phyloP scores from a whole-genome alignment of 2,329 filamentous ascomycete genomes.

The Cladosporium sp. region DNA sequence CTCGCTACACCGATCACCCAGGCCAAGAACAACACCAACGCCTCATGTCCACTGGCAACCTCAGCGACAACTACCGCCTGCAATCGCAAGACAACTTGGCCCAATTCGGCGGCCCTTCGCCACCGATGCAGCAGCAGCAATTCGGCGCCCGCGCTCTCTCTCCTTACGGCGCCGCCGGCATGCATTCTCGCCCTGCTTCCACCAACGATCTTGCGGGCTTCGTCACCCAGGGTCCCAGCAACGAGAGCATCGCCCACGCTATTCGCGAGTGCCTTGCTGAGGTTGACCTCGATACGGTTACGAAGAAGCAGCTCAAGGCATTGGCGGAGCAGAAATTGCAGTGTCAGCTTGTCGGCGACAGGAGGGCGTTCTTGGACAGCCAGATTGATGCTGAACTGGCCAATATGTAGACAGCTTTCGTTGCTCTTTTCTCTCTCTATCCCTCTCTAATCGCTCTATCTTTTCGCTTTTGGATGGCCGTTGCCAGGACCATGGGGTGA shows the following conservation, averaged over 20 bases:
- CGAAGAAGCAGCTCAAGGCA: slow-evolving; percentile 86
- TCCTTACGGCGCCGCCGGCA: slow-evolving; percentile 11
- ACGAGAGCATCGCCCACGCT: slow-evolving; percentile 74
- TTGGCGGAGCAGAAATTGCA: slow-evolving; percentile 91
- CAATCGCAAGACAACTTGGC: slow-evolving; percentile 32
- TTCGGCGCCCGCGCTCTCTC: slow-evolving; percentile 19
- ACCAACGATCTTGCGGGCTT: slow-evolving; percentile 42
- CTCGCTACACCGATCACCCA: slow-evolving; percentile 59
- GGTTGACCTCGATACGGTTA: slow-evolving; percentile 93
- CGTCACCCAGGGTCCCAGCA: slow-evolving; percentile 66
- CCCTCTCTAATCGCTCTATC: too few species aligned
- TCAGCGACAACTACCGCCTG: slow-evolving; percentile 42
- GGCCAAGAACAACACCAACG: slow-evolving; percentile 41
- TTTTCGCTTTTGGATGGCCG: too few species aligned
- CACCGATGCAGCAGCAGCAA: slow-evolving; percentile 15
- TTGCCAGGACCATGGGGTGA: too few species aligned
- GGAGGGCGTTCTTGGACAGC: slow-evolving; percentile 81
- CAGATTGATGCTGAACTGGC: slow-evolving; percentile 92
- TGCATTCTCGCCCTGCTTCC: slow-evolving; percentile 20
- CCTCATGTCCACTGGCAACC: slow-evolving; percentile 58
- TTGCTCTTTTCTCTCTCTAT: too few species aligned
- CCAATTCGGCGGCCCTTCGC: slow-evolving; percentile 31
- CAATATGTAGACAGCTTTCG: slow-evolving; percentile 62
- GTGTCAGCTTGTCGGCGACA: slow-evolving; percentile 80
- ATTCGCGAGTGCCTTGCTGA: slow-evolving; percentile 79